phyloP scores from a whole-genome alignment of 2,329 filamentous ascomycete species.

The Botrytis fragariae region DNA sequence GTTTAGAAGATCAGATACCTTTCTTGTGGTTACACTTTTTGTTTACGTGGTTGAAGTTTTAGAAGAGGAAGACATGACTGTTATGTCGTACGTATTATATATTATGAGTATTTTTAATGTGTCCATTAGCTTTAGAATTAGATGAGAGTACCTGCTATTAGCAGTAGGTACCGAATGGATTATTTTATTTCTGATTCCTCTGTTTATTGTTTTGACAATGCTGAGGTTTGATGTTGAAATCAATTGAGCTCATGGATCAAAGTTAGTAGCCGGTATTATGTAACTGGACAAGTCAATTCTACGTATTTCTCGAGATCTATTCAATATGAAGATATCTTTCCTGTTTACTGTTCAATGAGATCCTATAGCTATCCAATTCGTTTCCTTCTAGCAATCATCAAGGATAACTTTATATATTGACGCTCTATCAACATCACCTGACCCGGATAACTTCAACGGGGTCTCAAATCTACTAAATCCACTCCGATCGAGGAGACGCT shows the following conservation, averaged over 20 bases:
- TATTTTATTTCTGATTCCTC: not conserved
- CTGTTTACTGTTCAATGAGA: not conserved
- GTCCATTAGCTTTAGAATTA: not conserved
- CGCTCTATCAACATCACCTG: not conserved
- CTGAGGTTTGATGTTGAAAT: not conserved
- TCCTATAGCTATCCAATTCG: not conserved
- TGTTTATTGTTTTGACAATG: not conserved
- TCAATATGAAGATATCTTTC: not conserved
- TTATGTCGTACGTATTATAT: constrained; percentile 7
- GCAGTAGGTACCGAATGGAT: not conserved
- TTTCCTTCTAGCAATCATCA: not conserved
- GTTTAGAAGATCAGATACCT: not conserved
- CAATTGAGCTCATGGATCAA: not conserved
- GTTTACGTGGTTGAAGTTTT: not conserved
- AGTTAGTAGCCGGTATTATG: not conserved
- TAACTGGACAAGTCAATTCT: not conserved
- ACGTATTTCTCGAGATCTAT: not conserved
- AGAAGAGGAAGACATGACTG: not conserved
- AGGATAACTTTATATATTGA: too few species aligned
- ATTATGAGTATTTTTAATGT: not conserved
- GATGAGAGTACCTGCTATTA: not conserved
- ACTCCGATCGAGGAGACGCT: not conserved
- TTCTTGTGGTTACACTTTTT: not conserved
- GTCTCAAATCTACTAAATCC: not conserved
- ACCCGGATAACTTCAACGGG: not conserved